phyloP scores from a whole-genome alignment of 2,329 filamentous ascomycete species.

The Epichloe sylvatica region DNA sequence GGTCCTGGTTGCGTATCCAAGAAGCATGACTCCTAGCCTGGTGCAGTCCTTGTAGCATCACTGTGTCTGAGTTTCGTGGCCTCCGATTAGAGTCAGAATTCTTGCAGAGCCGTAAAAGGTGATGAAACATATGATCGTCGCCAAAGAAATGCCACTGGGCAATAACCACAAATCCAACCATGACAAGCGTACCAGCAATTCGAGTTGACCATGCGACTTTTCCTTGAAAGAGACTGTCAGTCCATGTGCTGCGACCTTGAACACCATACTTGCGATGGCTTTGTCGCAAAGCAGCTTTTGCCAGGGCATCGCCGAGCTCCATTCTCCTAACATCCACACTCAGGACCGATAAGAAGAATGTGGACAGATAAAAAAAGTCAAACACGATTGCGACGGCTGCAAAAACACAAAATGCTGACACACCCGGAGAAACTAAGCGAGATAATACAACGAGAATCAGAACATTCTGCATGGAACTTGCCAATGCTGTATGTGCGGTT shows the following conservation, averaged over 20 bases:
- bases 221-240: slow-evolving; percentile 48
- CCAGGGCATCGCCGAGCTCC: slow-evolving; percentile 60
- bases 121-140: slow-evolving; percentile 30
- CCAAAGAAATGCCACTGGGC: slow-evolving; percentile 70
- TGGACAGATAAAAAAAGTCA: slow-evolving; percentile 65
- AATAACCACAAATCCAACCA: slow-evolving; percentile 57
- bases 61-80: slow-evolving; percentile 19
- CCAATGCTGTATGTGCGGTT: slow-evolving; percentile 55
- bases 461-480: slow-evolving; percentile 55
- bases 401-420: slow-evolving; percentile 64
- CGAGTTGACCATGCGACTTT: slow-evolving; percentile 55
- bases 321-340: slow-evolving; percentile 66
- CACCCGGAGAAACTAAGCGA: slow-evolving; percentile 51
- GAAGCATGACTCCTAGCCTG: slow-evolving; percentile 63
- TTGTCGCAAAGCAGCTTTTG: slow-evolving; percentile 33
- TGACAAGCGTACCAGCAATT: slow-evolving; percentile 59
- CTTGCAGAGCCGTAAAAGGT: slow-evolving; percentile 13
- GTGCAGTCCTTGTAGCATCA: slow-evolving; percentile 48
- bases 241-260: slow-evolving; percentile 30
- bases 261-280: slow-evolving; percentile 15
- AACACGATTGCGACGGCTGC: slow-evolving; percentile 61
- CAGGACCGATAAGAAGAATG: slow-evolving; percentile 66
- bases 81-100: slow-evolving; percentile 5
- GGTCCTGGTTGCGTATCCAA: slow-evolving; percentile 65
- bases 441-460: slow-evolving; percentile 52